Evolutionary conservation across 2,329 filamentous ascomycete genomes (phyloP).

Genomic region (Didymella pinodella): DNA sequence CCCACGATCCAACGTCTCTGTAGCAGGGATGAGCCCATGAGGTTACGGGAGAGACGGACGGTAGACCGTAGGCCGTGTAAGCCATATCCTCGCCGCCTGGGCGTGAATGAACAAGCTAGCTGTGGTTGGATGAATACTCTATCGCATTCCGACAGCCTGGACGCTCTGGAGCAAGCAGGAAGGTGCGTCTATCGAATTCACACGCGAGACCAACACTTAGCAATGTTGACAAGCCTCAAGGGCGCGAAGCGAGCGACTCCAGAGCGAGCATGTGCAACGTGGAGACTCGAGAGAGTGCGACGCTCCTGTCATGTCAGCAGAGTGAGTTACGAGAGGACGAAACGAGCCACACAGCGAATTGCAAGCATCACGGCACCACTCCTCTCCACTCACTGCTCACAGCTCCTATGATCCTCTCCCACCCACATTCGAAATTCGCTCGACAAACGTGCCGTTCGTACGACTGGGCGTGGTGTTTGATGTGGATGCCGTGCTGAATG

Average conservation of each 20-base stretch:
- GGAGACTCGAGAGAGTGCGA: constrained; percentile 49
- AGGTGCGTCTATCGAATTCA: constrained; percentile 21
- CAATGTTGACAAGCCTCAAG: constrained; percentile 22
- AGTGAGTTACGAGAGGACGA: constrained; percentile 30
- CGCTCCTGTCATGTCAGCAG: constrained; percentile 47
- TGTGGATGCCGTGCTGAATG: constrained; percentile 41
- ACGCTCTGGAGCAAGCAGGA: constrained; percentile 20
- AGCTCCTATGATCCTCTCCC: constrained; percentile 27
- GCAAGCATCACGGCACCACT: constrained; percentile 24
- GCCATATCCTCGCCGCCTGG: constrained; percentile 23
- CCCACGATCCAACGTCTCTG: constrained; percentile 13
- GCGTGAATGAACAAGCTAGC: constrained; percentile 25
- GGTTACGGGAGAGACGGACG: constrained; percentile 47
- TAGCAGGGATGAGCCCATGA: constrained; percentile 41
- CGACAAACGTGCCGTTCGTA: constrained; percentile 49
- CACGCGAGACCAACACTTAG: constrained; percentile 30
- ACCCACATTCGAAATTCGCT: constrained; percentile 29
- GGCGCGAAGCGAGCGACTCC: constrained; percentile 31
- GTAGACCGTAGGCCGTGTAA: constrained; percentile 49
- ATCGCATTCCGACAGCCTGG: constrained; percentile 37
- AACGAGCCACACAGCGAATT: constrained; percentile 30
- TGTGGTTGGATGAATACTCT: constrained; percentile 33
- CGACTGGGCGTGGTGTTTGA: constrained; percentile 45
- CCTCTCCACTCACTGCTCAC: constrained; percentile 12
- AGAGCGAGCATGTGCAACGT: constrained; percentile 46